A percentile compares a stretch with the other conserved stretches of the same genome.
These are phyloP conservation scores for Ilyonectria destructans DNA, from an alignment of 2,329 filamentous ascomycete species.

Conservation along the genomic window DNA sequence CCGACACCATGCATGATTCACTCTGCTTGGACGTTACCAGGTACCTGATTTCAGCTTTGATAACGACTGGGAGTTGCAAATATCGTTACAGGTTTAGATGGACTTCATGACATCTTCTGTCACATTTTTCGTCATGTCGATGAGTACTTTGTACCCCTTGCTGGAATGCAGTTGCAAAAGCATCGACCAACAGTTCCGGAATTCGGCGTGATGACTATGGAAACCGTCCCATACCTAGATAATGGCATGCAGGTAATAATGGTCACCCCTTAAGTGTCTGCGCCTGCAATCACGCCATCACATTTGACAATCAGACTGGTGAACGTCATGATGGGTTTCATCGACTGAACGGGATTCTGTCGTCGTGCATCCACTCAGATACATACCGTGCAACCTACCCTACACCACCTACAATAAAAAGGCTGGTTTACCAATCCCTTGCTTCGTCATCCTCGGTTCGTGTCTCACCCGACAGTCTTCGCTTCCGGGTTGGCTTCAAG, in stretches of 20 bases:
- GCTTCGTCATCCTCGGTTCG: background rate
- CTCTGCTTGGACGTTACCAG: background rate
- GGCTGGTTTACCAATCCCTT: background rate
- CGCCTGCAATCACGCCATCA: background rate
- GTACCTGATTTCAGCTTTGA: background rate
- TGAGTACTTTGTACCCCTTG: too few relatives aligned
- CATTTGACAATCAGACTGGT: background rate
- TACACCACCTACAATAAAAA: background rate
- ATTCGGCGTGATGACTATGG: background rate
- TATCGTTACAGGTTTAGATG: background rate
- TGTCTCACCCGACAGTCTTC: background rate
- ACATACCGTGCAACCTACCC: background rate
- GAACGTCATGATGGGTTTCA: background rate
- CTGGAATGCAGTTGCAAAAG: background rate
- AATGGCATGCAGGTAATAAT: background rate
- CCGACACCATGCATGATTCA: background rate
- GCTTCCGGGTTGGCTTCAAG: background rate
- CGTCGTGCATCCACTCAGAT: too few relatives aligned
- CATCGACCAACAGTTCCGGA: background rate
- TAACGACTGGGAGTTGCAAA: background rate
- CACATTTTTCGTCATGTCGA: background rate
- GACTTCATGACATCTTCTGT: too few relatives aligned
- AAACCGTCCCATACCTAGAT: background rate
- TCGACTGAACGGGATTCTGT: background rate
- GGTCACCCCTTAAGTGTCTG: too few relatives aligned